Conservation (phyloP, 495 filamentous ascomycete species). For the Talaromyces liani region DNA sequence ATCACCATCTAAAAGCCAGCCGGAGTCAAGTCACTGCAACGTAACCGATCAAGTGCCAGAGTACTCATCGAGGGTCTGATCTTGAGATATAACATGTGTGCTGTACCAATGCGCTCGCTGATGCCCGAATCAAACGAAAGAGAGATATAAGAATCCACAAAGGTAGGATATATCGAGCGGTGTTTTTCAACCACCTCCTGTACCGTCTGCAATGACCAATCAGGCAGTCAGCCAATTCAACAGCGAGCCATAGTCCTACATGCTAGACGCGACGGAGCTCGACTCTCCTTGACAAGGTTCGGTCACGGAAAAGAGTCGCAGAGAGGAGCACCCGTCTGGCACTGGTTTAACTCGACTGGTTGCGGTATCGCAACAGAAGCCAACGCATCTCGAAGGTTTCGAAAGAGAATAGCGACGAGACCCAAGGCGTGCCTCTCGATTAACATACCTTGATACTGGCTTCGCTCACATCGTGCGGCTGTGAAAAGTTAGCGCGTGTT, state of each 20-base stretch:
- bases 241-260: constrained; percentile 12
- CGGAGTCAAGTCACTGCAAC: not conserved
- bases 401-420: constrained; percentile 45
- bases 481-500: constrained; percentile 38
- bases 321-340: constrained; percentile 14
- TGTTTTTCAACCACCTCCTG: constrained; percentile 20
- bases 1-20: not conserved
- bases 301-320: constrained; percentile 19
- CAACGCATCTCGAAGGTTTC: constrained; percentile 33
- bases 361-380: constrained; percentile 12
- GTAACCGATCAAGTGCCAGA: not conserved
- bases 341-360: not conserved
- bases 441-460: constrained; percentile 99
- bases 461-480: constrained; percentile 95
- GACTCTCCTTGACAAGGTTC: constrained; percentile 35
- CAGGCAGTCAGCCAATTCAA: constrained; percentile 10
- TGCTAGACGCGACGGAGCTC: constrained; percentile 39
- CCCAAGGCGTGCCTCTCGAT: constrained; percentile 52
- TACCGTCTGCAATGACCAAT: constrained; percentile 28
- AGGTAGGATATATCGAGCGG: constrained; percentile 19
- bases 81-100: not conserved
- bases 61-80: not conserved
- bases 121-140: constrained; percentile 29
- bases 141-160: constrained; percentile 12
- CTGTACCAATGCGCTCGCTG: constrained; percentile 53